Percentiles rank a stretch among this genome's conserved stretches.
Conservation (phyloP, 2,329 filamentous ascomycete species). For the Colletotrichum ledebouriae region DNA sequence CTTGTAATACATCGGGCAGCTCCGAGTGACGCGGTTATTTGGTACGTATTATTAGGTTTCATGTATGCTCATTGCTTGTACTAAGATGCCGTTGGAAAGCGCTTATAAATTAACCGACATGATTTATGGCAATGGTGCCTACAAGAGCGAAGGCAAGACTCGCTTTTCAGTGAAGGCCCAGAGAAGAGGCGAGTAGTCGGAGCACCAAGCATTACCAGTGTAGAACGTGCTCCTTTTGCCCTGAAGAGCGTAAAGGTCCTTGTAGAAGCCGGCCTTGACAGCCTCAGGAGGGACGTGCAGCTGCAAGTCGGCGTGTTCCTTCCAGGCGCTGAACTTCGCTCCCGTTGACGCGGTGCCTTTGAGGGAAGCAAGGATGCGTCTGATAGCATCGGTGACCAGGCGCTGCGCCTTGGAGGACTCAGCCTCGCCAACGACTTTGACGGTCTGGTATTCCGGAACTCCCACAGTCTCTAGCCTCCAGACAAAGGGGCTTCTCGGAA, state of each 20-base stretch:
- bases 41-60: too few relatives aligned
- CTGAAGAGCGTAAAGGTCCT: constrained; percentile 38
- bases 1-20: too few relatives aligned
- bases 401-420: constrained; percentile 31
- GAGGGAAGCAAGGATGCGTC: constrained; percentile 13
- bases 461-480: constrained; percentile 42
- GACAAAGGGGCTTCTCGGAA: constrained; percentile 41
- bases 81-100: too few relatives aligned
- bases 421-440: constrained; percentile 43
- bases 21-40: too few relatives aligned
- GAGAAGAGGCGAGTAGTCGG: constrained; percentile 42
- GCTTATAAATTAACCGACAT: too few relatives aligned
- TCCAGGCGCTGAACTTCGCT: constrained; percentile 24
- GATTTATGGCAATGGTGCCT: too few relatives aligned
- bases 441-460: constrained; percentile 43
- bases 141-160: constrained; percentile 19
- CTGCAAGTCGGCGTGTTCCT: constrained; percentile 36
- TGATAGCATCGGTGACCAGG: constrained; percentile 26
- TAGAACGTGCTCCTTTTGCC: constrained; percentile 37
- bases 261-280: constrained; percentile 39
- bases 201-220: constrained; percentile 37
- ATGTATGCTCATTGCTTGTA: too few relatives aligned
- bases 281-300: constrained; percentile 39
- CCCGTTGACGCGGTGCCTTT: constrained; percentile 26
- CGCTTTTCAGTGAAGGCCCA: constrained; percentile 40